A percentile compares a stretch with the other conserved stretches of the same genome.
These are phyloP conservation scores for Elongisporangium senticosum DNA, from an alignment of 352 stramenopile genomes.

Conservation along the genomic window DNA sequence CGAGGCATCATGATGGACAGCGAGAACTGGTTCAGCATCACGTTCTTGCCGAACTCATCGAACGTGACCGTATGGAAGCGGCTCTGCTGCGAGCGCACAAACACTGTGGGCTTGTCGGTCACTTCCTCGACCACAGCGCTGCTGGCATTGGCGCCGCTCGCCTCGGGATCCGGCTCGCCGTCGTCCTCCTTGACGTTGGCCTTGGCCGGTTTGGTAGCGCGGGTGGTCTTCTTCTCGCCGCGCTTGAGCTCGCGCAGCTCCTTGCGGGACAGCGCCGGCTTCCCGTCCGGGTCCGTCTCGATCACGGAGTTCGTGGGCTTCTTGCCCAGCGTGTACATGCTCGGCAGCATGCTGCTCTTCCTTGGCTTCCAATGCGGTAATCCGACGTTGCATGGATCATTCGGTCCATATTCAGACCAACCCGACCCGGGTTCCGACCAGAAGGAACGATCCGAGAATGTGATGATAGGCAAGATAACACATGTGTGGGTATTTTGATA, in stretches of 20 bases:
- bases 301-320: conserved; percentile 22
- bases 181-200: background rate
- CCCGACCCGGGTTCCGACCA: background rate
- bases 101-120: conserved; percentile 4
- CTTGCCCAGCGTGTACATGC: conserved; percentile 29
- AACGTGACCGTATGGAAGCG: conserved; percentile 58
- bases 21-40: conserved; percentile 51
- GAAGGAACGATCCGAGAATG: conserved; percentile 7
- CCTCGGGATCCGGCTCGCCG: background rate
- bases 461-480: background rate
- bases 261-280: conserved; percentile 33
- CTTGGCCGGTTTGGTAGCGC: conserved; percentile 4
- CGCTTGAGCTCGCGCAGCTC: conserved; percentile 38
- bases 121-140: conserved; percentile 6
- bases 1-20: conserved; percentile 26
- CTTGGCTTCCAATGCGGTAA: background rate
- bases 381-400: background rate
- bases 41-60: conserved; percentile 55
- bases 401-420: background rate
- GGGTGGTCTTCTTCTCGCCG: conserved; percentile 10
- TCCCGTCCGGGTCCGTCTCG: conserved; percentile 6
- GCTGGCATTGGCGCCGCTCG: background rate
- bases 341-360: conserved; percentile 22
- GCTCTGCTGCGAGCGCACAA: conserved; percentile 48
- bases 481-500: conserved; percentile 2